Base-by-base conservation (phyloP, 2,329 filamentous ascomycete species). In the Calonectria multiphialidica region DNA sequence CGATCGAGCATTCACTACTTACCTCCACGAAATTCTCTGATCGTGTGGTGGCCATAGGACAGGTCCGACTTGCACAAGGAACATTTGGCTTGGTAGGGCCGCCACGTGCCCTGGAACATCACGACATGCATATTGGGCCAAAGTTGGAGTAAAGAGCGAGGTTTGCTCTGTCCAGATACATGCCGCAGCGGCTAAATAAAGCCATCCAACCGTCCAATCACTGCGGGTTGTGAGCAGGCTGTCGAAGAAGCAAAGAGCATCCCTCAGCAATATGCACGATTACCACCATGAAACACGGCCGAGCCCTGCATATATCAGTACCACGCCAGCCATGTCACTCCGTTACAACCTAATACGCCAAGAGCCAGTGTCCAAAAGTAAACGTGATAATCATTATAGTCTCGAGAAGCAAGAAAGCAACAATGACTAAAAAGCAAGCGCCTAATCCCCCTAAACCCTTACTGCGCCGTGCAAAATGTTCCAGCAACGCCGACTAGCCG, bases 401-500 rank as follows among this genome's bases (percentile, higher is more conserved):
- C 65, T 71, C 35, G 25, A 33, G 49, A 50, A 62, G 23, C 44
- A 33, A 49, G 35, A 55, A 25, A 61, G 5, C 49, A 61, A 67
- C 49, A 61, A 67, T 62, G 59, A 71, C 59, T 35, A 61, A 62
- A 65, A 63, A 63, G 40, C 64, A 68, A 72, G 57, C 45, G 63
- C 53, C 68, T 53, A 62, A 40, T n/a, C 55, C 35, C 35, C 68
- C 55, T 66, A 53, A 66, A 63, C 68, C 68, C 37, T 53, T 53
- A 62, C 47, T 75, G 63, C 76, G 71, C 74, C 76, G 64, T 78
- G 68, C 74, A 76, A 69, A 57, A 75, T 74, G 57, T 74, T 69
- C 61, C 73, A 66, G 40, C 72, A 79, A 79, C 75, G 71, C 77
- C 76, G 13, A 72, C 66, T 53, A 57, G 72, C 63, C 66, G 72